phyloP scores from a whole-genome alignment of 2,329 filamentous ascomycete genomes.

The Curvularia lunata region DNA sequence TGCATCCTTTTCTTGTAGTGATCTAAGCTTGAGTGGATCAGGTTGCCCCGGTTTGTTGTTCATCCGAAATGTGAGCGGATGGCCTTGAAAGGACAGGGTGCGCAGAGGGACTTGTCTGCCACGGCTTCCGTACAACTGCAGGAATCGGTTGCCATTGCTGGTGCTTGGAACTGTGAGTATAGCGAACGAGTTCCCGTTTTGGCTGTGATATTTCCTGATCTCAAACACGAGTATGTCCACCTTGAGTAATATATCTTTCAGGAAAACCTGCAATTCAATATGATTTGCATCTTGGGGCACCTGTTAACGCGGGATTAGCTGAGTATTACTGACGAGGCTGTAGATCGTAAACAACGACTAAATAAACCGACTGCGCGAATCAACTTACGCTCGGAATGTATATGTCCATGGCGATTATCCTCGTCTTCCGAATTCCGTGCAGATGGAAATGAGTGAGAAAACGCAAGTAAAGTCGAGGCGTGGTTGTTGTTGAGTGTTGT shows the following conservation, averaged over 20 bases:
- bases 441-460: background rate
- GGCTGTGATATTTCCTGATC: slow-evolving; percentile 50
- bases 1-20: slow-evolving; percentile 33
- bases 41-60: slow-evolving; percentile 33
- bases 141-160: slow-evolving; percentile 53
- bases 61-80: slow-evolving; percentile 19
- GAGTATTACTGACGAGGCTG: background rate
- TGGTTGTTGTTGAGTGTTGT: slow-evolving; percentile 1
- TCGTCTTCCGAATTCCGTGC: background rate
- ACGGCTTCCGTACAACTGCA: slow-evolving; percentile 43
- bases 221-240: slow-evolving; percentile 53
- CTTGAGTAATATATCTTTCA: slow-evolving; percentile 47
- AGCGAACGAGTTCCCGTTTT: slow-evolving; percentile 38
- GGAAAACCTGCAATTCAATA: slow-evolving; percentile 50
- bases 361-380: too few species aligned
- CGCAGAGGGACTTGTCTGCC: slow-evolving; percentile 14
- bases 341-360: background rate
- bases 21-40: slow-evolving; percentile 31
- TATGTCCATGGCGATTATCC: slow-evolving; percentile 30
- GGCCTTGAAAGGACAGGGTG: slow-evolving; percentile 17
- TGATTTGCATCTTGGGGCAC: slow-evolving; percentile 53
- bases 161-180: slow-evolving; percentile 55
- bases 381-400: slow-evolving; percentile 31
- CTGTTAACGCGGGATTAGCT: slow-evolving; percentile 8
- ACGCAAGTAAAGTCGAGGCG: background rate